These are phyloP conservation scores for Puccinia horiana DNA, from an alignment of 1,284 basidiomycete species.

Conservation along the genomic window DNA sequence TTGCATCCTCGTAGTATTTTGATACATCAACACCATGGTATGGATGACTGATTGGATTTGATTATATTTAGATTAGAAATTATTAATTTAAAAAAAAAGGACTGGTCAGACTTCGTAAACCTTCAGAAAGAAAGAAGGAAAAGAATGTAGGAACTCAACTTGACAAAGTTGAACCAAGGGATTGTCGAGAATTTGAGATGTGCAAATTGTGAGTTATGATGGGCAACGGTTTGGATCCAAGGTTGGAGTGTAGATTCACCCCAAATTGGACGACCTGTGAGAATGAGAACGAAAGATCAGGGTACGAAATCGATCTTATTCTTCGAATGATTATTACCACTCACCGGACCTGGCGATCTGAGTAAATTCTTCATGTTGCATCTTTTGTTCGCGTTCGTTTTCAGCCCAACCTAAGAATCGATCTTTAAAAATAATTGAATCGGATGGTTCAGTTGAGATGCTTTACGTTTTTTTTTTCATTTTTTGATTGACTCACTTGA, in stretches of 20 bases:
- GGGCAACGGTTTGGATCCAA: constrained; percentile 85
- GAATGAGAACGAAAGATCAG: constrained; percentile 57
- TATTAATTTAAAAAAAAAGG: background rate
- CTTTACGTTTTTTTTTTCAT: background rate
- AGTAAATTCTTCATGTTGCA: constrained; percentile 50
- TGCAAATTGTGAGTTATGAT: constrained; percentile 87
- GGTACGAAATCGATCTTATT: constrained; percentile 73
- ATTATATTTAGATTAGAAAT: background rate
- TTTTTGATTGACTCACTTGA: constrained; percentile 58
- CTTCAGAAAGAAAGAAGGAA: background rate
- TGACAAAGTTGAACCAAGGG: constrained; percentile 38
- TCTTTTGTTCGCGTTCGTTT: constrained; percentile 64
- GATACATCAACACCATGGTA: constrained; percentile 49
- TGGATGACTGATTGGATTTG: constrained; percentile 21
- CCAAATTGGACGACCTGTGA: constrained; percentile 77
- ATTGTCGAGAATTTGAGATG: constrained; percentile 62
- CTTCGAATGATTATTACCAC: constrained; percentile 66
- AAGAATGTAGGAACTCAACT: constrained; percentile 20
- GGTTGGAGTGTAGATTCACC: constrained; percentile 77
- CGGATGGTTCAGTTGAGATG: constrained; percentile 28
- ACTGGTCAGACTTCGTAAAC: background rate
- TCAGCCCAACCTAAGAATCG: constrained; percentile 97
- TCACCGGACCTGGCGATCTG: constrained; percentile 52
- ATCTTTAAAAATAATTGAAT: constrained; percentile 62
- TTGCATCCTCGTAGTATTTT: constrained; percentile 43